Percentiles rank a stretch among this genome's conserved stretches.
Evolutionary conservation across 2,329 filamentous ascomycete species (phyloP).

Genomic region (Thyridium curvatum): DNA sequence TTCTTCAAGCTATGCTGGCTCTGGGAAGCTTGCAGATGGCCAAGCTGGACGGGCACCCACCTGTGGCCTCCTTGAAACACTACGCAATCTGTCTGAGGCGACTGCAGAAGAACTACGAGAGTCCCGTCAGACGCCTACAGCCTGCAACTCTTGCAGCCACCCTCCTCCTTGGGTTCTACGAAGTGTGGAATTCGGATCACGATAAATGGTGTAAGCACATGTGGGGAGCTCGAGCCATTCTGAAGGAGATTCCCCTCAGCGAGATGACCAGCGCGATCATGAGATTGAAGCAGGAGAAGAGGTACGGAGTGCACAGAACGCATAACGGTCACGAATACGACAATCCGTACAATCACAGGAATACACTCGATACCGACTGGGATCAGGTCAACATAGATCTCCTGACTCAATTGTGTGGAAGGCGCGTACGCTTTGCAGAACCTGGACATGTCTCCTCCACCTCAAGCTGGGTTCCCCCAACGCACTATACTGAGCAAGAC

Average conservation of each 20-base stretch:
- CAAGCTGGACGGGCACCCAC: constrained; percentile 66
- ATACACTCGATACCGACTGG: constrained; percentile 17
- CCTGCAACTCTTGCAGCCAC: constrained; percentile 84
- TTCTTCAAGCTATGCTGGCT: constrained; percentile 87
- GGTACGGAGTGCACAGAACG: constrained; percentile 17
- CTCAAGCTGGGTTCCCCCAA: constrained; percentile 10
- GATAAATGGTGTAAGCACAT: constrained; percentile 94
- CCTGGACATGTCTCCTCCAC: constrained; percentile 18
- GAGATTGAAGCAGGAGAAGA: constrained; percentile 47
- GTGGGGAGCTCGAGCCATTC: constrained; percentile 73
- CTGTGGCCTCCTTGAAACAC: constrained; percentile 81
- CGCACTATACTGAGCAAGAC: constrained; percentile 45
- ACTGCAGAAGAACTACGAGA: constrained; percentile 68
- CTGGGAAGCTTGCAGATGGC: constrained; percentile 83
- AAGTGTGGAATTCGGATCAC: constrained; percentile 91
- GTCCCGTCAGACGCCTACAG: constrained; percentile 62
- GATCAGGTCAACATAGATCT: constrained; percentile 35
- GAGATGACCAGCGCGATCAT: constrained; percentile 68
- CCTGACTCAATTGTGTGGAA: constrained; percentile 33
- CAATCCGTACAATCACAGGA: not conserved
- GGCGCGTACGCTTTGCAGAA: constrained; percentile 27
- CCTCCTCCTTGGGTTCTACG: constrained; percentile 81
- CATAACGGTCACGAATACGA: too few relatives aligned
- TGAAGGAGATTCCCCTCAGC: constrained; percentile 75
- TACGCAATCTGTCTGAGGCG: constrained; percentile 81